These are phyloP conservation scores for Cordyceps militaris DNA, from an alignment of 2,329 filamentous ascomycete species.

Conservation along the genomic window DNA sequence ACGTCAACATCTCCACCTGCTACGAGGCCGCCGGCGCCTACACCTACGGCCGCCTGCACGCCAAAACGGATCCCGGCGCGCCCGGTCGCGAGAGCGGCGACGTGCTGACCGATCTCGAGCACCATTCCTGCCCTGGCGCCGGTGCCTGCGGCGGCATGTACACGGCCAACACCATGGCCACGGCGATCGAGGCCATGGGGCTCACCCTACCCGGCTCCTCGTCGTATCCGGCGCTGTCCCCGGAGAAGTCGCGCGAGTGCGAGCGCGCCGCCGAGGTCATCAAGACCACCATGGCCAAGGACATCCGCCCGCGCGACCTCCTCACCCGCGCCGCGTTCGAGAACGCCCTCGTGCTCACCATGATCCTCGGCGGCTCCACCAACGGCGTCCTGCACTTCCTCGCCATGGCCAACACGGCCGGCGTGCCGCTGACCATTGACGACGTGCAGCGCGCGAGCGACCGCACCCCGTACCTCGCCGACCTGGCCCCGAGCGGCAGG, in stretches of 20 bases:
- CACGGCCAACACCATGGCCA: conserved; percentile 81
- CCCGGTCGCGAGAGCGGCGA: conserved; percentile 76
- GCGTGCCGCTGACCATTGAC: conserved; percentile 68
- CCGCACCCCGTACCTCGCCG: conserved; percentile 78
- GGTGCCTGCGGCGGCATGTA: conserved; percentile 79
- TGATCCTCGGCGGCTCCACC: conserved; percentile 84
- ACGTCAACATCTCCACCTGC: conserved; percentile 82
- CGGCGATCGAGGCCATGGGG: conserved; percentile 75
- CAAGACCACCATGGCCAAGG: conserved; percentile 68
- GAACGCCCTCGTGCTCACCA: conserved; percentile 83
- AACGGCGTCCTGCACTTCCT: conserved; percentile 86
- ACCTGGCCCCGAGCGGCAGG: conserved; percentile 75
- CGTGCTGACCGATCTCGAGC: conserved; percentile 86
- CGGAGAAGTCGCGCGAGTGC: conserved; percentile 82
- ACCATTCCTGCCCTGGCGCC: conserved; percentile 63
- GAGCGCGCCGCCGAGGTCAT: conserved; percentile 74
- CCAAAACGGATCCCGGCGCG: conserved; percentile 54
- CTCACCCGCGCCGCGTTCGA: conserved; percentile 76
- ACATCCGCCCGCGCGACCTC: conserved; percentile 74
- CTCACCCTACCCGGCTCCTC: conserved; percentile 76
- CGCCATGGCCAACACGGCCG: conserved; percentile 82
- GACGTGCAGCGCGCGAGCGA: conserved; percentile 77
- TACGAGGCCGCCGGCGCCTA: conserved; percentile 84
- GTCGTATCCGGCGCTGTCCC: conserved; percentile 71
- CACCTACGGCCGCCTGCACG: conserved; percentile 68